These are phyloP conservation scores for Yamadazyma paraphyllophila DNA, from an alignment of 805 yeast species.

Conservation along the genomic window DNA sequence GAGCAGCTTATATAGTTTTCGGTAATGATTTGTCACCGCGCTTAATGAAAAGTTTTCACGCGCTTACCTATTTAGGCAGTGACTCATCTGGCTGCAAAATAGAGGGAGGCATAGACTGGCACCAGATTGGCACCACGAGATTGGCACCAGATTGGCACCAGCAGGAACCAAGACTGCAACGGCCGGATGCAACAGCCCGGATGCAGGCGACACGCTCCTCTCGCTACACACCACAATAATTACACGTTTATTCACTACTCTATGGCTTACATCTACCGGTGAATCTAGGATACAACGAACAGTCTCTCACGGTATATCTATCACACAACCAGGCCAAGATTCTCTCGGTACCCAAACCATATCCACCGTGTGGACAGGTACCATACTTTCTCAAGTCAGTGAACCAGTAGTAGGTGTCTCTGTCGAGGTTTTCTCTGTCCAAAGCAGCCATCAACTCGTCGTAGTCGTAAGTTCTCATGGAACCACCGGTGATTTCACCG, in stretches of 20 bases:
- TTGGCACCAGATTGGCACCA: too few species aligned
- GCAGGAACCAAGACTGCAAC: too few species aligned
- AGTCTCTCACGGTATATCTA: constrained; percentile 97
- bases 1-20: neutral
- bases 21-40: neutral
- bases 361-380: constrained; percentile 98
- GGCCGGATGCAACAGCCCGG: too few species aligned
- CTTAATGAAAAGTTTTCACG: constrained; percentile 1
- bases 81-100: constrained; percentile 6
- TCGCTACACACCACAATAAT: neutral
- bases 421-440: constrained; percentile 86
- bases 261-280: constrained; percentile 97
- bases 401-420: constrained; percentile 91
- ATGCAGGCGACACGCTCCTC: neutral
- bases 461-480: constrained; percentile 87
- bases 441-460: constrained; percentile 88
- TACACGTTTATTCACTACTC: neutral
- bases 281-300: constrained; percentile 96
- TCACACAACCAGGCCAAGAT: constrained; percentile 97
- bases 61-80: constrained; percentile 1
- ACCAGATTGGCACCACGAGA: too few species aligned
- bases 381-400: constrained; percentile 95
- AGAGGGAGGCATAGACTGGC: too few species aligned
- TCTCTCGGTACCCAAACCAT: constrained; percentile 98
- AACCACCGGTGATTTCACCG: constrained; percentile 98